Percentiles rank a stretch among this genome's conserved stretches.
Evolutionary conservation across 2,329 filamentous ascomycete genomes (phyloP).

Genomic region (Lasiodiplodia sp.): DNA sequence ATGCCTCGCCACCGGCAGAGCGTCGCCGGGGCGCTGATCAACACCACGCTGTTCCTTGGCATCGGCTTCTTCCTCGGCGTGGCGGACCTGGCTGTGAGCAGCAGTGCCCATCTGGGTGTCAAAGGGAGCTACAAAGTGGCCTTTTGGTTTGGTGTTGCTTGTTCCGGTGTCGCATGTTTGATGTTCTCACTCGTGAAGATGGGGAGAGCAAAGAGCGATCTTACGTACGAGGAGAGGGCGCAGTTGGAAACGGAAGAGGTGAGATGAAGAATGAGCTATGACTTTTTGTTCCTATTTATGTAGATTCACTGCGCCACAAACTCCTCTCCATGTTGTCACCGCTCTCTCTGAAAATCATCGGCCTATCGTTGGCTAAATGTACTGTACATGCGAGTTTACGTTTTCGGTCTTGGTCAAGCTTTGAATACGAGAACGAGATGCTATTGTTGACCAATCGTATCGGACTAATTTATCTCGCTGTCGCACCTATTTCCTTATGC

Average conservation of each 20-base stretch:
- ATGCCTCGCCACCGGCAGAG: conserved; percentile 65
- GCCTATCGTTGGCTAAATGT: not conserved
- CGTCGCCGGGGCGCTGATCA: conserved; percentile 46
- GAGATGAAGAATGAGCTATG: not conserved
- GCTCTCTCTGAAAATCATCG: not conserved
- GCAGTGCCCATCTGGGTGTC: conserved; percentile 33
- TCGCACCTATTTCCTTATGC: not conserved
- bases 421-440: not conserved
- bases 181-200: conserved; percentile 49
- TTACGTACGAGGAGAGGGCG: not conserved
- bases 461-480: not conserved
- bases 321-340: not conserved
- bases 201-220: conserved; percentile 44
- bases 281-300: not conserved
- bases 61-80: conserved; percentile 47
- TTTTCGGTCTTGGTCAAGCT: not conserved
- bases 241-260: conserved; percentile 4
- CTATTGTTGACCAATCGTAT: not conserved
- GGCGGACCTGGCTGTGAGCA: conserved; percentile 45
- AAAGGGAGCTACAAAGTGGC: conserved; percentile 46
- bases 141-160: conserved; percentile 46
- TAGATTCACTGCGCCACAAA: not conserved
- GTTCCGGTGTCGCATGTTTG: conserved; percentile 40
- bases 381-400: not conserved
- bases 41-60: conserved; percentile 46